phyloP scores from a whole-genome alignment of 768 basidiomycete species.

The Lentinula edodes region DNA sequence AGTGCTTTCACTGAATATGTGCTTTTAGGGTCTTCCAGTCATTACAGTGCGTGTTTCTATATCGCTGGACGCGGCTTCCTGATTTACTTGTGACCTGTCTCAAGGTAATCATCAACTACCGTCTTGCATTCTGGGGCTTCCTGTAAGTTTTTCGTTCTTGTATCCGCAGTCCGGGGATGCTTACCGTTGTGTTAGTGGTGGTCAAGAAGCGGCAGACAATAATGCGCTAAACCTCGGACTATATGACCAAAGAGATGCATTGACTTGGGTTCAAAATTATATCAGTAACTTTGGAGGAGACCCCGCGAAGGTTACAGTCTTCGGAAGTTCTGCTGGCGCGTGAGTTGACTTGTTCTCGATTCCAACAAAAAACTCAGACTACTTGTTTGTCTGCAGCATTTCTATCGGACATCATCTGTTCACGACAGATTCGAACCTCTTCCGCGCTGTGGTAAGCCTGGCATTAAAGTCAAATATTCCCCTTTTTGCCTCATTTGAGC shows the following conservation, averaged over 20 bases:
- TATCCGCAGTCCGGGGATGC: not conserved
- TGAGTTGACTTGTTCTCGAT: not conserved
- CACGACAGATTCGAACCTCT: not conserved
- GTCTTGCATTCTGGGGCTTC: slow-evolving; percentile 2
- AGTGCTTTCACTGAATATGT: not conserved
- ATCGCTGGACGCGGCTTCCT: not conserved
- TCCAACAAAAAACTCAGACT: not conserved
- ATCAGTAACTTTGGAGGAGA: slow-evolving; percentile 41
- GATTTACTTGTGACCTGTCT: not conserved
- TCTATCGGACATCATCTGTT: not conserved
- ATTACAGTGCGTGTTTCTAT: not conserved
- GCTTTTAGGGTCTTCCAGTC: not conserved
- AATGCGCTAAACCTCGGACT: slow-evolving; percentile 21
- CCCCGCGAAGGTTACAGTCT: slow-evolving; percentile 19
- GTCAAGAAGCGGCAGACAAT: slow-evolving; percentile 17
- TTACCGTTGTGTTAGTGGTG: not conserved
- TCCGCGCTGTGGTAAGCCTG: not conserved
- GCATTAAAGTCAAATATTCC: no score
- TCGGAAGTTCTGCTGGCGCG: slow-evolving; percentile 6
- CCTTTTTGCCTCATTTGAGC: no score
- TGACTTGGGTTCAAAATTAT: slow-evolving; percentile 35
- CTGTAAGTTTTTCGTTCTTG: not conserved
- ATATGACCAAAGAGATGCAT: slow-evolving; percentile 18
- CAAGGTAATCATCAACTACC: not conserved
- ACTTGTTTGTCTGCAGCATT: not conserved